Conservation (phyloP, 2,329 filamentous ascomycete genomes). For the Cryphonectria japonica region DNA sequence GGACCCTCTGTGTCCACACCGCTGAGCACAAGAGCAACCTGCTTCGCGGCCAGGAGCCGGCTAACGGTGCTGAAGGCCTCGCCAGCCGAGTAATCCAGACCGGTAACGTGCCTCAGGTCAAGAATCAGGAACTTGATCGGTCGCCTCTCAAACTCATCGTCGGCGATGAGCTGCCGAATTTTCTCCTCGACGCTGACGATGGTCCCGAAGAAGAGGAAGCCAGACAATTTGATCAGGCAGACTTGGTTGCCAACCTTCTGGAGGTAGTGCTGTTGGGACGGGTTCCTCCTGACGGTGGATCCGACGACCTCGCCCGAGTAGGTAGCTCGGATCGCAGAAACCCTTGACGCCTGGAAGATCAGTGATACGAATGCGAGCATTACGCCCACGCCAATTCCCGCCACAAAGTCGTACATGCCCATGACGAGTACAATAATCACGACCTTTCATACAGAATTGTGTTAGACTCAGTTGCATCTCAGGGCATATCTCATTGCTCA, state of each 20-base stretch:
- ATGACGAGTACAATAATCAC: constrained; percentile 90
- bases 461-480: neutral
- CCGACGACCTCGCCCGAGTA: constrained; percentile 88
- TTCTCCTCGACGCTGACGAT: constrained; percentile 94
- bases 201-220: constrained; percentile 97
- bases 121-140: constrained; percentile 90
- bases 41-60: constrained; percentile 75
- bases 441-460: constrained; percentile 51
- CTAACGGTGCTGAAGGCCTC: constrained; percentile 95
- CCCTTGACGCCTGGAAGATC: constrained; percentile 86
- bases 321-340: constrained; percentile 86
- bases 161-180: constrained; percentile 80
- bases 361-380: constrained; percentile 88
- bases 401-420: constrained; percentile 95
- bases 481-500: neutral
- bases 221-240: constrained; percentile 86
- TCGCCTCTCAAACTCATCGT: constrained; percentile 74
- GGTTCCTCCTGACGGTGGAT: constrained; percentile 90
- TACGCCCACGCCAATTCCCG: constrained; percentile 90
- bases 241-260: constrained; percentile 86
- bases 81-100: constrained; percentile 93
- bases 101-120: constrained; percentile 86
- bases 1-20: constrained; percentile 77
- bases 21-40: constrained; percentile 80
- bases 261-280: constrained; percentile 84